Evolutionary conservation across 371 early-diverging fungal genomes (phyloP), one percentile per base, ranked within the genome.

Genomic region (Mucor piriformis): DNA sequence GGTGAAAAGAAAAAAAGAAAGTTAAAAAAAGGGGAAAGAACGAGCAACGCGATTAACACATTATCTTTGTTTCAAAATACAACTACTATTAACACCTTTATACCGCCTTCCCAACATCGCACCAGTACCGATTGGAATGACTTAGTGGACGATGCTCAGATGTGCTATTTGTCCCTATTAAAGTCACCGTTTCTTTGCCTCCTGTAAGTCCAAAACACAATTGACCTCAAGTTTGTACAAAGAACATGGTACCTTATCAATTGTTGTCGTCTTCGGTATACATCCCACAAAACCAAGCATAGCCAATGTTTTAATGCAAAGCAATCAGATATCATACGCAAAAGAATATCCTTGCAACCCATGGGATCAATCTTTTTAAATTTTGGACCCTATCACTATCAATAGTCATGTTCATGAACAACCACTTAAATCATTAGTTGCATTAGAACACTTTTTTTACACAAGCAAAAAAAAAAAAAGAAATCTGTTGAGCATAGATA

Each of bases 371-470:
- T 49, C 49, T 27, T 57, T 35, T 37, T 57, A 57, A 23, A 44
- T 86, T 73, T 66, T 85, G 84, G 34, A 83, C 83, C 40, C 80
- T 83, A 13, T 71, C 75, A 18, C 49, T 35, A 57, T 57, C 57
- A 48, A 48, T 37, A 56, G 57, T n/a, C 49, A 55, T 48, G 15
- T 57, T 35, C 27, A 48, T 57, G 49, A 57, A 57, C 35, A 35
- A 57, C 57, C 57, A 38, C 57, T 57, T 49, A 27, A 57, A 49
- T 49, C 57, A 57, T 49, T 57, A 57, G 57, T 57, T 49, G 49
- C 57, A 38, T 16, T 57, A 49, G 57, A 38, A 49, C 50, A 49
- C 49, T 57, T 49, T 57, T 57, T 57, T 0, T 40, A 57, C 29
- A 49, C n/a, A n/a, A n/a, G n/a, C n/a, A n/a, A n/a, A n/a, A n/a